Conservation (phyloP, 1,284 basidiomycete species). For the Clitocybe nebularis region DNA sequence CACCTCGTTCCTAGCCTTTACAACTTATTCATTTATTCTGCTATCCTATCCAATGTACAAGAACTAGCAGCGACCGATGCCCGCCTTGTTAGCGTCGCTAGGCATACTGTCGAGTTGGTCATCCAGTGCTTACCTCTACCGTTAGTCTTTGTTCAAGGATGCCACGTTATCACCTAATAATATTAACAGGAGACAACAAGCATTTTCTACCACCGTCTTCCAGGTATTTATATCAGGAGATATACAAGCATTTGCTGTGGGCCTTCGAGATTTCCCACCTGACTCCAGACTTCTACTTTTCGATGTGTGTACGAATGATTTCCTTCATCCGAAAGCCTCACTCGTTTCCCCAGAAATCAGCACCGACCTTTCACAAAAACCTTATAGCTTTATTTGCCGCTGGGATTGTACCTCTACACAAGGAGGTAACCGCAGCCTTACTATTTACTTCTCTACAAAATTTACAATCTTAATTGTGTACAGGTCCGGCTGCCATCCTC, state of each 20-base stretch:
- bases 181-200: conserved; percentile 48
- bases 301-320: conserved; percentile 38
- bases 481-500: conserved; percentile 48
- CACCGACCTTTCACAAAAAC: conserved; percentile 51
- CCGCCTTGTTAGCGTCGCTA: conserved; percentile 62
- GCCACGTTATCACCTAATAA: conserved; percentile 6
- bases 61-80: conserved; percentile 50
- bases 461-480: conserved; percentile 4
- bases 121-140: conserved; percentile 57
- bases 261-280: conserved; percentile 43
- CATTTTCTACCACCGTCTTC: conserved; percentile 50
- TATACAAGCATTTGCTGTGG: conserved; percentile 49
- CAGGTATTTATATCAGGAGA: conserved; percentile 61
- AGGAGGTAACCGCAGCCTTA: conserved; percentile 46
- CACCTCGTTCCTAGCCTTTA: conserved; percentile 69
- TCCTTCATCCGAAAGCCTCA: too few species aligned
- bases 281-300: conserved; percentile 42
- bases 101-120: conserved; percentile 65
- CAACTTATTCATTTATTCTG: conserved; percentile 64
- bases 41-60: conserved; percentile 33
- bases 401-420: conserved; percentile 56
- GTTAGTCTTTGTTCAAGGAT: conserved; percentile 42
- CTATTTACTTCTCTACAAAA: too few species aligned
- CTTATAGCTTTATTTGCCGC: conserved; percentile 66
- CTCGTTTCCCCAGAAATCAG: conserved; percentile 48